Conservation (phyloP, 441 rosid genomes). For the Viola pubescens region DNA sequence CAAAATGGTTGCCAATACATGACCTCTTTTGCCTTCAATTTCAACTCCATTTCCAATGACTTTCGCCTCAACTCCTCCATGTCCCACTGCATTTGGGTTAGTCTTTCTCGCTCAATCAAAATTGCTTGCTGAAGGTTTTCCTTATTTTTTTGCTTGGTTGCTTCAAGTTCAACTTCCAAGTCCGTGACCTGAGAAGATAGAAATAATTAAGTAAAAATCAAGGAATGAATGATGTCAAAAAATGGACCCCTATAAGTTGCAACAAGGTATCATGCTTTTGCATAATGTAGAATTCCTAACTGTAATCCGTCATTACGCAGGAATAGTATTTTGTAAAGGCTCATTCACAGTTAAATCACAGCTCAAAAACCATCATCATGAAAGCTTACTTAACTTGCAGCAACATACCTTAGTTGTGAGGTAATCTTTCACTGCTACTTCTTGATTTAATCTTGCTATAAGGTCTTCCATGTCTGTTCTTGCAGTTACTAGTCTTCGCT, state of each 20-base stretch:
- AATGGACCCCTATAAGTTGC: background rate
- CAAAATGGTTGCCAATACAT: conserved; percentile 10
- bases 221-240: background rate
- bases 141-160: conserved; percentile 71
- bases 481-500: conserved; percentile 66
- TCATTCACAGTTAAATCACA: background rate
- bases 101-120: conserved; percentile 73
- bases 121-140: conserved; percentile 90
- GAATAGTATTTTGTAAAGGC: background rate
- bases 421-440: conserved; percentile 79
- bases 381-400: conserved; percentile 9
- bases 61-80: conserved; percentile 84
- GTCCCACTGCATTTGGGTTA: conserved; percentile 98
- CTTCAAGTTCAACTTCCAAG: conserved; percentile 93
- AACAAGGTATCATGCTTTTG: conserved; percentile 1
- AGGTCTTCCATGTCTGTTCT: conserved; percentile 99
- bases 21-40: conserved; percentile 73
- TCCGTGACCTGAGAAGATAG: conserved; percentile 61
- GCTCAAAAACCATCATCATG: conserved; percentile 8
- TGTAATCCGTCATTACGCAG: background rate
- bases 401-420: conserved; percentile 69
- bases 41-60: conserved; percentile 81
- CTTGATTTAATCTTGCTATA: conserved; percentile 86
- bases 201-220: no score
- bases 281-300: background rate